phyloP scores from a whole-genome alignment of 140 eudicot species.

The Senecio squalidus region DNA sequence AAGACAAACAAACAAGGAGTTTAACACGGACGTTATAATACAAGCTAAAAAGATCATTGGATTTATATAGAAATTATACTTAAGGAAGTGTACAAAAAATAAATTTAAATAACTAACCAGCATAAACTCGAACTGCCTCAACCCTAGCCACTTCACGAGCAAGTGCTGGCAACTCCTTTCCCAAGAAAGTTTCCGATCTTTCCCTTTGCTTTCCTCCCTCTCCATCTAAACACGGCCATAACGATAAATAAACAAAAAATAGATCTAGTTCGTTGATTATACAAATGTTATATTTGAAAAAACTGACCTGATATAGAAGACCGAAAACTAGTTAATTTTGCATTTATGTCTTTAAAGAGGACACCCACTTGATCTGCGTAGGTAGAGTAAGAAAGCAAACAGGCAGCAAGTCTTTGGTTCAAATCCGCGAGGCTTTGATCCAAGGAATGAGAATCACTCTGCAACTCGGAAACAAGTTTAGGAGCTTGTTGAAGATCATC shows the following conservation, averaged over 20 bases:
- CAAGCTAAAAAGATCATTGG: conserved; percentile 3
- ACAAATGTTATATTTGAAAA: not conserved
- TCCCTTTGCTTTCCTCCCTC: conserved; percentile 28
- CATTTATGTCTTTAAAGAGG: conserved; percentile 31
- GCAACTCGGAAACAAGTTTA: conserved; percentile 48
- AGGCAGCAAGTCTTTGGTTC: conserved; percentile 37
- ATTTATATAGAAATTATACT: too few species aligned
- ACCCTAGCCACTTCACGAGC: conserved; percentile 98
- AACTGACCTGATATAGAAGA: conserved; percentile 32
- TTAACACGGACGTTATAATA: not conserved
- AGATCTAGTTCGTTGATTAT: not conserved
- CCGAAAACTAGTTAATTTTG: conserved; percentile 40
- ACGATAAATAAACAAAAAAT: not conserved
- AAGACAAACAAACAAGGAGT: not conserved
- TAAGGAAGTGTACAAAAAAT: not conserved
- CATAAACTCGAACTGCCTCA: conserved; percentile 80
- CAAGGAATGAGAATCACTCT: conserved; percentile 39
- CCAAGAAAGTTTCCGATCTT: conserved; percentile 48
- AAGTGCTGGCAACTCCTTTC: conserved; percentile 85
- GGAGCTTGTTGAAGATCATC: conserved; percentile 57
- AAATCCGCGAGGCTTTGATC: conserved; percentile 59
- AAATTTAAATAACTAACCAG: conserved; percentile 43
- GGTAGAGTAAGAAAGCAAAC: conserved; percentile 49
- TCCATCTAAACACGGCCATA: conserved; percentile 30
- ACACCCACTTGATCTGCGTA: conserved; percentile 43